phyloP scores from a whole-genome alignment of 2,329 filamentous ascomycete species.

The Cercospora sp. region DNA sequence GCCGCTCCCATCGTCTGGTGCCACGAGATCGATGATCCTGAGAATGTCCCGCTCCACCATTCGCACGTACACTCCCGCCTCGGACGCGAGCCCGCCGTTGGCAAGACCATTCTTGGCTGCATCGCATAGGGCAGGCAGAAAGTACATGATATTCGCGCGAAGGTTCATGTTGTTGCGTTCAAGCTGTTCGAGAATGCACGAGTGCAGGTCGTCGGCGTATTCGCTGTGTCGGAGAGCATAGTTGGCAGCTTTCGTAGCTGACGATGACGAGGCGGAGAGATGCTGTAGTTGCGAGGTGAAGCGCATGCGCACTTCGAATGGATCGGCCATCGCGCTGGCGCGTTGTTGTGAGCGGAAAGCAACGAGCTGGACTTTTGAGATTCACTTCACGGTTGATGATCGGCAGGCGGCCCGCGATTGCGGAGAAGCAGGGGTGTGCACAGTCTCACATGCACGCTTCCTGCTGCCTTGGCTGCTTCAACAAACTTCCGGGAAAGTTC shows the following conservation, averaged over 20 bases:
- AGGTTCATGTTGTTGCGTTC: slow-evolving; percentile 95
- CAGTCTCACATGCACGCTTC: not conserved
- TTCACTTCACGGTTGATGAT: not conserved
- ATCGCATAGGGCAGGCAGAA: slow-evolving; percentile 93
- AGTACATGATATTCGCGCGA: slow-evolving; percentile 98
- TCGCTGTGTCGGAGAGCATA: slow-evolving; percentile 94
- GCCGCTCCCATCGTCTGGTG: slow-evolving; percentile 80
- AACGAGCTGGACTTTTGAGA: not conserved
- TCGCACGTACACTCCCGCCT: slow-evolving; percentile 68
- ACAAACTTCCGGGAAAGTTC: not conserved
- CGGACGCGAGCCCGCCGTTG: slow-evolving; percentile 46
- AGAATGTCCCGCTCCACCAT: slow-evolving; percentile 96
- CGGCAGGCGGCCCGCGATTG: not conserved
- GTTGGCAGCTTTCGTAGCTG: slow-evolving; percentile 86
- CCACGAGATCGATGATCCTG: slow-evolving; percentile 86
- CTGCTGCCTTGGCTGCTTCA: not conserved
- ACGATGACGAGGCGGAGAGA: slow-evolving; percentile 85
- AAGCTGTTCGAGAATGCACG: slow-evolving; percentile 93
- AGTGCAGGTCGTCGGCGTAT: slow-evolving; percentile 95
- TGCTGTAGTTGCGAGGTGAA: slow-evolving; percentile 89
- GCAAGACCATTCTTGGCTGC: slow-evolving; percentile 70
- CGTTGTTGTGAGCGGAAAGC: not conserved
- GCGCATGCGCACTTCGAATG: slow-evolving; percentile 97
- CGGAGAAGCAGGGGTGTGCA: not conserved
- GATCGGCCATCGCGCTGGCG: slow-evolving; percentile 64